Evolutionary conservation across 2,329 filamentous ascomycete species (phyloP), one percentile per base, ranked within the genome.

Genomic region (Anthostomella pinea): DNA sequence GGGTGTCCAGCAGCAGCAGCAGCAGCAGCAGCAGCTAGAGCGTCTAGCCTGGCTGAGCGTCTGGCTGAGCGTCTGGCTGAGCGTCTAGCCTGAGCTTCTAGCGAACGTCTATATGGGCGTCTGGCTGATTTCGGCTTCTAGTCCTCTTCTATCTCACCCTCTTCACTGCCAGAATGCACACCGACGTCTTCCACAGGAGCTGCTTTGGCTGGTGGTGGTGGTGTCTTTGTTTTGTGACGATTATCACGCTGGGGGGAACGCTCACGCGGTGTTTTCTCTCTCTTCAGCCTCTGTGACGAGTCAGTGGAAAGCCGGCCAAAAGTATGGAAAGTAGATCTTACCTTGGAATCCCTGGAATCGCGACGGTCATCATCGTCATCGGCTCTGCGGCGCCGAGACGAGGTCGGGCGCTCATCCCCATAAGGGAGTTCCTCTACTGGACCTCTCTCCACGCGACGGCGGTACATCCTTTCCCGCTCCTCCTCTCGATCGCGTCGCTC

Each of bases 121-220:
- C 22, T 33, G 19, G 30, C 33, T 14, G 29, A 18, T 20, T 32
- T 41, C 18, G 14, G n/a, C 19, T 18, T 29, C 57, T 68, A 79
- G 51, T 81, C 77, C 70, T 97, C 90, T 65, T 95, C 93, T 53
- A 98, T 97, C 69, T 98, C 93, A 34, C 93, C 93, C 65, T 98
- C 93, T 67, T 98, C 93, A 57, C 90, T 96, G 35, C 93, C 93
- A 41, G 86, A 91, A 55, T 86, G 83, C 38, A 89, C 72, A 38
- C 73, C 77, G 30, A 73, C 69, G 33, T 79, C 70, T 48, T 85
- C 81, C 41, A n/a, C n/a, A n/a, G n/a, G n/a, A n/a, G n/a, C n/a
- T n/a, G n/a, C n/a, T n/a, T 77, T 61, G 3, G 57, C 38, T 31
- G 57, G 52, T 18, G 49, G 57, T 30, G 69, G 69, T 26, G 77